These are phyloP conservation scores for Mimosa pudica DNA, from an alignment of 306 rosid species.

Conservation along the genomic window DNA sequence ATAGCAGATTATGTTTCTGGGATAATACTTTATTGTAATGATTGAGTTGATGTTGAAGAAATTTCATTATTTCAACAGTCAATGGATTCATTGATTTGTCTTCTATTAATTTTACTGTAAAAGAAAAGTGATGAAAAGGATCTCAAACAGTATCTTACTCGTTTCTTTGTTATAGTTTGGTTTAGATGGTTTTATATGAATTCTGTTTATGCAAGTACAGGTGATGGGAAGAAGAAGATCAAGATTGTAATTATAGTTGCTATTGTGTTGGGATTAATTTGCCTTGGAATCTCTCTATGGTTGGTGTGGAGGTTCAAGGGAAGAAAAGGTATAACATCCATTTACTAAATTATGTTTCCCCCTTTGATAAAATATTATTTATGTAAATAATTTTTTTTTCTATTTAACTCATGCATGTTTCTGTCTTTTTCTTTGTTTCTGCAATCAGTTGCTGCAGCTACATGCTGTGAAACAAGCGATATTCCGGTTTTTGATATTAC, in stretches of 20 bases:
- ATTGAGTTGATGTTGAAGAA: not conserved
- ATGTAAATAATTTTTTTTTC: not conserved
- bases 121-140: not conserved
- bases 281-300: slow-evolving; percentile 39
- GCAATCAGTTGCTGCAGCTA: slow-evolving; percentile 36
- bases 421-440: slow-evolving; percentile 27
- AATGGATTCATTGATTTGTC: not conserved
- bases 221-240: slow-evolving; percentile 38
- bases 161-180: slow-evolving; percentile 18
- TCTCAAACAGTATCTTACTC: not conserved
- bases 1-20: not conserved
- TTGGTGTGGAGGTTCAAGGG: slow-evolving; percentile 55
- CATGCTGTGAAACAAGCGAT: slow-evolving; percentile 37
- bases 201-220: slow-evolving; percentile 39
- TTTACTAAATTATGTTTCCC: not conserved
- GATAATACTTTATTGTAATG: not conserved
- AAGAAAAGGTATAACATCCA: slow-evolving; percentile 52
- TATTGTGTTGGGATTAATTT: slow-evolving; percentile 43
- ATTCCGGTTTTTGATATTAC: slow-evolving; percentile 9
- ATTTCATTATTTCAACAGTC: slow-evolving; percentile 17
- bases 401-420: slow-evolving; percentile 1
- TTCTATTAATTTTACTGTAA: not conserved
- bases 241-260: slow-evolving; percentile 35
- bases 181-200: slow-evolving; percentile 24
- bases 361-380: not conserved